Evolutionary conservation across 108 stramenopile genomes (phyloP).

Genomic region (Nitzschia putrida): DNA sequence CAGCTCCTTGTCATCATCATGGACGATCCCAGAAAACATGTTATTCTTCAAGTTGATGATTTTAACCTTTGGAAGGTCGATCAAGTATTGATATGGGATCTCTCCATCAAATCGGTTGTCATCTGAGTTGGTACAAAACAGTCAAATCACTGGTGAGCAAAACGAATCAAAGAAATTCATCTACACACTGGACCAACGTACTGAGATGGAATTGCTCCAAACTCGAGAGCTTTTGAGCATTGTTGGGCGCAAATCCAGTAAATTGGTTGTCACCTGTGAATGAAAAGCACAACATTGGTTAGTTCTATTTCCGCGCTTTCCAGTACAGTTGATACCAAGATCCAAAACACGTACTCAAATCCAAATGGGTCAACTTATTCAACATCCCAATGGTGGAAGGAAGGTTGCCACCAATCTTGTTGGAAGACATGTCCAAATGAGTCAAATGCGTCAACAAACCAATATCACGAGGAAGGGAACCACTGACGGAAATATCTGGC

Average conservation of each 20-base stretch:
- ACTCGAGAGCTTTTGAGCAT: conserved; percentile 8
- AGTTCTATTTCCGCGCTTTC: background rate
- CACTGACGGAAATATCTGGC: conserved; percentile 13
- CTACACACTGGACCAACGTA: background rate
- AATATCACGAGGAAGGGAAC: conserved; percentile 45
- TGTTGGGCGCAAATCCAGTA: conserved; percentile 7
- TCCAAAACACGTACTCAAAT: conserved; percentile 12
- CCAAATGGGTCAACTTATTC: conserved; percentile 19
- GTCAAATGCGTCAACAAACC: conserved; percentile 27
- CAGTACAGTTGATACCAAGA: background rate
- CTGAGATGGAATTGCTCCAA: conserved; percentile 7
- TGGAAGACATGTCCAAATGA: conserved; percentile 40
- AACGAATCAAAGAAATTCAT: background rate
- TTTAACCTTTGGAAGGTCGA: conserved; percentile 2
- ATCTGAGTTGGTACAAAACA: background rate
- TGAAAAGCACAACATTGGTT: background rate
- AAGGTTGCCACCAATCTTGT: conserved; percentile 30
- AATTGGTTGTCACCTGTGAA: conserved; percentile 1
- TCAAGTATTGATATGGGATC: conserved; percentile 8
- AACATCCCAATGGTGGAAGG: conserved; percentile 36
- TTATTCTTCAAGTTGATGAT: conserved; percentile 8
- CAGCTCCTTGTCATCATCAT: conserved; percentile 1
- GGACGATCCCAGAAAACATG: conserved; percentile 4
- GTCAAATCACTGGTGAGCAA: conserved; percentile 1
- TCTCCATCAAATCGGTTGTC: conserved; percentile 7